These are phyloP conservation scores for Alternaria alternata DNA, from an alignment of 2,329 filamentous ascomycete genomes.

Conservation along the genomic window DNA sequence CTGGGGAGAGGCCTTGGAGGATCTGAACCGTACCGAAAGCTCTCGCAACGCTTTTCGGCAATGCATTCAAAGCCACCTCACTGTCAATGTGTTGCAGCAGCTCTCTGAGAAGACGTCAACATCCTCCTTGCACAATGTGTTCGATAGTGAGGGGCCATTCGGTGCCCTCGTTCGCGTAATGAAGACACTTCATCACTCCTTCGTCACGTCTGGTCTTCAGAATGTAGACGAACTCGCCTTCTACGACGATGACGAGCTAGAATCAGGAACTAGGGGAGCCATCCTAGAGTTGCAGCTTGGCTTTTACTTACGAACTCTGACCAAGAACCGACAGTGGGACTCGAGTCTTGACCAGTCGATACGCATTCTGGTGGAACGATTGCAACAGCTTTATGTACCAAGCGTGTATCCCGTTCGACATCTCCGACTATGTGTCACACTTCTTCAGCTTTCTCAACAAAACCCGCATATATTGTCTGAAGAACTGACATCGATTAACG, in stretches of 20 bases:
- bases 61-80: slow-evolving; percentile 69
- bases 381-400: slow-evolving; percentile 41
- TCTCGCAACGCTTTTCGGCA: slow-evolving; percentile 66
- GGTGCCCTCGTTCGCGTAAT: slow-evolving; percentile 66
- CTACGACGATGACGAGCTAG: slow-evolving; percentile 47
- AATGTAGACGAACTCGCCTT: slow-evolving; percentile 59
- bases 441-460: slow-evolving; percentile 58
- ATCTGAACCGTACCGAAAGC: slow-evolving; percentile 62
- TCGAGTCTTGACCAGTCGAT: slow-evolving; percentile 37
- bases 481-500: slow-evolving; percentile 7
- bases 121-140: slow-evolving; percentile 62
- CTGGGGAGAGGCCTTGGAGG: slow-evolving; percentile 68
- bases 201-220: slow-evolving; percentile 53
- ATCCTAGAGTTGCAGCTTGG: slow-evolving; percentile 56
- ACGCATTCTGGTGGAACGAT: slow-evolving; percentile 23
- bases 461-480: slow-evolving; percentile 65
- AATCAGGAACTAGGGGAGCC: slow-evolving; percentile 42
- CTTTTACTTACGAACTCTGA: slow-evolving; percentile 39
- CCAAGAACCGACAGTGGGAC: slow-evolving; percentile 43
- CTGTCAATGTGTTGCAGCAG: slow-evolving; percentile 63
- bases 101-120: slow-evolving; percentile 62
- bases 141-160: slow-evolving; percentile 61
- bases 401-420: slow-evolving; percentile 44
- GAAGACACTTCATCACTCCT: slow-evolving; percentile 66
- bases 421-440: slow-evolving; percentile 32